Evolutionary conservation across 306 rosid species (phyloP), one percentile per base, ranked within the genome.

Genomic region (Lathyrus sativus): DNA sequence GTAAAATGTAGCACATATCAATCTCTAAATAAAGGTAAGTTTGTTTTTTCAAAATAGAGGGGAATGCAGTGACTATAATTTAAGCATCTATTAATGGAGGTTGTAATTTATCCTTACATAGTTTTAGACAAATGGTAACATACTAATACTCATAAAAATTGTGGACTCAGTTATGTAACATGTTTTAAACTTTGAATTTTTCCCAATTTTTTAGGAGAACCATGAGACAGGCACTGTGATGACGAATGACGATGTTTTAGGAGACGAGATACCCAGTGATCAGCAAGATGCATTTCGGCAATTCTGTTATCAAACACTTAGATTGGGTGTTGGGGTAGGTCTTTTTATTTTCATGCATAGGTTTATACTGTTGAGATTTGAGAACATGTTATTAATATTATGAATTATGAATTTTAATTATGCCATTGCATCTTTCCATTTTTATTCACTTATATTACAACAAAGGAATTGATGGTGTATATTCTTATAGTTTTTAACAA

Each of bases 211-310:
- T 57, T 79, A 91, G 99, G 96, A 88, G 80, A 85, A 71, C 77
- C 83, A 55, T 55, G 97, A 95, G 46, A 55, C 68, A 10, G 78
- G 77, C 65, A 43, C 72, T 45, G 71, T 68, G 37, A 84, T 95
- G 99, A 87, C 99, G 51, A 95, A 90, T 79, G 99, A 95, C 79
- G 99, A 95, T 79, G 74, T 95, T 59, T 84, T 95, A 82, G 99
- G 99, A 41, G 97, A 91, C 83, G 99, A 95, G 87, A 91, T 95
- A 83, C 96, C 99, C 38, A 26, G 76, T 63, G 99, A 95, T 80
- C 99, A 95, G 85, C 96, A 87, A 75, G 89, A 89, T 65, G 81
- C 88, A 76, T 75, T 95, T 65, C 86, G 91, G 46, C 97, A 85
- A 53, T 90, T 95, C 80, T 95, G 99, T 82, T 95, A 87, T 80